These are phyloP conservation scores for Cupressus sempervirens DNA, from an alignment of 75 land plant species.

Conservation along the genomic window DNA sequence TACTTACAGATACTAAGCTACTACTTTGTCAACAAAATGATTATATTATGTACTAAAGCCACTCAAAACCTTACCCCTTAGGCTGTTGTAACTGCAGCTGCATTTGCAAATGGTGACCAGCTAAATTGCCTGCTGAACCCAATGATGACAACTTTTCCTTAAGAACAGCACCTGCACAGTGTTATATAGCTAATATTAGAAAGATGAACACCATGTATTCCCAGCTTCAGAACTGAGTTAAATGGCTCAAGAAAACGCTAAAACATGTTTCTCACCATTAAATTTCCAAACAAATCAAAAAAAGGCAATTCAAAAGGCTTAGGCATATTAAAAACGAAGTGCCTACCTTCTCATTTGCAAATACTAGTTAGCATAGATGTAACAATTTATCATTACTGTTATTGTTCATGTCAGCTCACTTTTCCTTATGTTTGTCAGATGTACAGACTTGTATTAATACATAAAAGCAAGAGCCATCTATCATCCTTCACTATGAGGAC, in stretches of 20 bases:
- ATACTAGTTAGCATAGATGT: not conserved
- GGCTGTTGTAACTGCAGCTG: constrained; percentile 78
- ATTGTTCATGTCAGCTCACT: not conserved
- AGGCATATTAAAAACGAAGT: not conserved
- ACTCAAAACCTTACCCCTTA: constrained; percentile 56
- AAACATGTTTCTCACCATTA: not conserved
- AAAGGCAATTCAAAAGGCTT: not conserved
- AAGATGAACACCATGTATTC: not conserved
- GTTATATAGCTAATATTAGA: constrained; percentile 7
- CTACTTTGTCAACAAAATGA: not conserved
- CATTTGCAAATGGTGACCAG: constrained; percentile 89
- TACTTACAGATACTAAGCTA: not conserved
- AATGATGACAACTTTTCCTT: constrained; percentile 87
- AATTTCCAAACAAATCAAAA: not conserved
- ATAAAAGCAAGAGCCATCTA: not conserved
- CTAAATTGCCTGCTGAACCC: constrained; percentile 90
- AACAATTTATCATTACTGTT: not conserved
- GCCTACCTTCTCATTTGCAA: not conserved
- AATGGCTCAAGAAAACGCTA: not conserved
- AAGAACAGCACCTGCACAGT: constrained; percentile 70
- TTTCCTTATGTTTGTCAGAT: not conserved
- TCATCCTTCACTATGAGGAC: not conserved
- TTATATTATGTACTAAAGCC: not conserved
- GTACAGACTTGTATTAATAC: not conserved
- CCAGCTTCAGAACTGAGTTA: not conserved